Evolutionary conservation across 1,139 yeast species (phyloP).

Genomic region (Kodamaea derodonti): DNA sequence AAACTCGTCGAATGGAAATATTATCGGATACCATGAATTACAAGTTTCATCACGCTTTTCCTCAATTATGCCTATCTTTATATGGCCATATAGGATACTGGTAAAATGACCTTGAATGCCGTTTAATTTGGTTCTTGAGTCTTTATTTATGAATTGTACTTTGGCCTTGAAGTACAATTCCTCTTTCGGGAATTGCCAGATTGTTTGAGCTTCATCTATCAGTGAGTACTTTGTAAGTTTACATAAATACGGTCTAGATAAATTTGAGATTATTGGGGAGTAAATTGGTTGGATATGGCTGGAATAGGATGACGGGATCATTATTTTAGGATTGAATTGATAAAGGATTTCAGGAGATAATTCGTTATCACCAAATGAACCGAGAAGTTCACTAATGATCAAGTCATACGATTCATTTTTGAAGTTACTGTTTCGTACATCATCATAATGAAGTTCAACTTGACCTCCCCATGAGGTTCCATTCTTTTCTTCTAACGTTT

Average conservation of each 20-base stretch:
- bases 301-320: conserved; percentile 65
- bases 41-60: conserved; percentile 19
- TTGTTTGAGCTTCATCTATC: conserved; percentile 31
- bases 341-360: conserved; percentile 72
- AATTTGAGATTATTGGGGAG: conserved; percentile 38
- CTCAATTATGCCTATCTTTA: conserved; percentile 31
- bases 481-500: conserved; percentile 42
- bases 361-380: conserved; percentile 92
- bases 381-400: conserved; percentile 76
- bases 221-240: conserved; percentile 50
- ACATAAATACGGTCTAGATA: conserved; percentile 57
- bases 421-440: conserved; percentile 39
- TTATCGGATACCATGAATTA: conserved; percentile 62
- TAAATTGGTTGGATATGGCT: conserved; percentile 65
- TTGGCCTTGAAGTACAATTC: not conserved
- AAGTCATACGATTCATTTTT: conserved; percentile 37
- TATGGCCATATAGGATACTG: conserved; percentile 59
- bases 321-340: conserved; percentile 23
- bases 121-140: conserved; percentile 34
- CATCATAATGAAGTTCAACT: conserved; percentile 52
- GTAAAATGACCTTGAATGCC: conserved; percentile 75
- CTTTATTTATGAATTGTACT: not conserved
- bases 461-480: conserved; percentile 37
- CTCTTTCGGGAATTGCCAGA: conserved; percentile 53
- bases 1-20: conserved; percentile 63